Evolutionary conservation across 805 yeast species (phyloP).

Genomic region (Candida ascalaphidarum): DNA sequence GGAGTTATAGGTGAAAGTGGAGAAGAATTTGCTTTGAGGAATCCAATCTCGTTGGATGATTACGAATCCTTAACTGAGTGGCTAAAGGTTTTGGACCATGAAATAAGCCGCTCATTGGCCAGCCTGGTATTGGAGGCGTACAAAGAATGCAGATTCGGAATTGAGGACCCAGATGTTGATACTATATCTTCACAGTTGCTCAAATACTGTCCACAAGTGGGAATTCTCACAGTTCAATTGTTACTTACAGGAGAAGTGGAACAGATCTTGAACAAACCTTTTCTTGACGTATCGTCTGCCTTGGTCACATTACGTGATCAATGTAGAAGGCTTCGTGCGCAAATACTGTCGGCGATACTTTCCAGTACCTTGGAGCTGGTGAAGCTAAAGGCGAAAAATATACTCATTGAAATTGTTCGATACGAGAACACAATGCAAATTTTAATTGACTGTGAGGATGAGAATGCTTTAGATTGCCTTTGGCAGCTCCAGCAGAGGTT

Average conservation of each 20-base stretch:
- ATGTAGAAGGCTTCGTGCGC: too few relatives aligned
- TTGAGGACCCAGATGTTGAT: not conserved
- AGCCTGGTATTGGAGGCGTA: conserved; percentile 20
- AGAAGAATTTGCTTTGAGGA: conserved; percentile 40
- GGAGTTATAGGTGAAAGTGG: conserved; percentile 59
- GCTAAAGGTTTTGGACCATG: conserved; percentile 50
- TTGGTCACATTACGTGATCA: too few relatives aligned
- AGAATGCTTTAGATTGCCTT: conserved; percentile 7
- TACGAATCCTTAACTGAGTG: conserved; percentile 47
- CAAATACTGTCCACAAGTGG: too few relatives aligned
- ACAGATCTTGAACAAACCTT: too few relatives aligned
- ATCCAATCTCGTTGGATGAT: conserved; percentile 36
- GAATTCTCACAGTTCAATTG: too few relatives aligned
- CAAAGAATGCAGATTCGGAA: conserved; percentile 1
- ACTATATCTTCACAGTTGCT: too few relatives aligned
- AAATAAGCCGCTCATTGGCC: conserved; percentile 42
- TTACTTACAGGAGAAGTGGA: too few relatives aligned
- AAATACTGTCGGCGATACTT: too few relatives aligned
- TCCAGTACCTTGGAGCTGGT: too few relatives aligned
- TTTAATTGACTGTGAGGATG: conserved; percentile 2
- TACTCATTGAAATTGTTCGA: conserved; percentile 64
- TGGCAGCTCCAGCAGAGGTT: conserved; percentile 53
- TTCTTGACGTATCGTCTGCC: too few relatives aligned
- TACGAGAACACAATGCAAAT: conserved; percentile 35
- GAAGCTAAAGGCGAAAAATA: conserved; percentile 46